Evolutionary conservation across 73 alveolate genomes (phyloP), one percentile per base, ranked within the genome.

Genomic region (Stentor roeselii): DNA sequence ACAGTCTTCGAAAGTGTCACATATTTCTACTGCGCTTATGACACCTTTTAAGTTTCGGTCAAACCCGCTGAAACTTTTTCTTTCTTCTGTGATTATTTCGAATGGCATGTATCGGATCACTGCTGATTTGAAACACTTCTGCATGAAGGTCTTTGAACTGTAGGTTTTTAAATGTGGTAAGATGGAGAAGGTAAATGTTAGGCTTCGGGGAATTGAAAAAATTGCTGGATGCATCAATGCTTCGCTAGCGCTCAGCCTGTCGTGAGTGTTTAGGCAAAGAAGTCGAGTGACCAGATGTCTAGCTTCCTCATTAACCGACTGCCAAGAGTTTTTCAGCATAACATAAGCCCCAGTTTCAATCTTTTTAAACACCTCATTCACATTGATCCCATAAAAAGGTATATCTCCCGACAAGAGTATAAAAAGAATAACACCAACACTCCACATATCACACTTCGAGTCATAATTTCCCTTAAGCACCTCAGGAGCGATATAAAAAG

Each of bases 401-500:
- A 76, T 88, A 3, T 39, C 60, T 1, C 92, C 92, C 30, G 78
- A 37, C 14, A 86, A 39, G 84, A 86, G 76, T 83, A 83, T 83
- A 86, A 75, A 86, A 38, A 86, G 41, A 3, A 87, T 50, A 0
- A 86, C 86, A 3, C 92, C 92, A 0, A 82, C 85, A 30, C 89
- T 83, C 88, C 92, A 86, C 61, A 86, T 61, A 86, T 86, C 92
- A 82, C 92, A 86, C 35, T 78, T 34, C 35, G 67, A 86, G 3
- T 86, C 92, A 37, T 86, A 80, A 42, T 76, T 76, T 3, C 92
- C 89, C 61, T 61, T 82, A 60, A 86, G 82, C 15, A 86, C 82
- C 67, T 86, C 92, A 39, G 92, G 92, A 32, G 92, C 90, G 2
- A 86, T 60, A 83, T 86, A 86, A 36, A 84, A 83, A 0, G 92